Conservation (phyloP, 306 rosid genomes). For the Gastrolobium villosum region DNA sequence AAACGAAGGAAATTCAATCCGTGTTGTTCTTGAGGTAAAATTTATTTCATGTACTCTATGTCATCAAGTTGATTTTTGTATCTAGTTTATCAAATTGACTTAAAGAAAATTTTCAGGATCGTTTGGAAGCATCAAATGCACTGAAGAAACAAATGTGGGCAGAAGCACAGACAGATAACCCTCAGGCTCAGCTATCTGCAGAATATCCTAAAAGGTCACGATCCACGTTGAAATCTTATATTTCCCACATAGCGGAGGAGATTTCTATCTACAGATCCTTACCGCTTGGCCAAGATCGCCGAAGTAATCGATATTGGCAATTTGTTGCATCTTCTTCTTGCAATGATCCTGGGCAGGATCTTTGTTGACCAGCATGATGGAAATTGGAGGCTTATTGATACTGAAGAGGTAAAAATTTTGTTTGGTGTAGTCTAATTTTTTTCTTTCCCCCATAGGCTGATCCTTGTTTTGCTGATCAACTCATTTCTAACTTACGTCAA, state of each 20-base stretch:
- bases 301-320: conserved; percentile 95
- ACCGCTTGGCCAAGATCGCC: conserved; percentile 98
- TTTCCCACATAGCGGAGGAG: conserved; percentile 92
- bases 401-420: conserved; percentile 75
- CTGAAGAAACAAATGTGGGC: conserved; percentile 99
- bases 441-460: too few relatives aligned
- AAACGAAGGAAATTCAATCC: conserved; percentile 95
- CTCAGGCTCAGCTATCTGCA: conserved; percentile 64
- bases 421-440: too few relatives aligned
- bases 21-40: conserved; percentile 93
- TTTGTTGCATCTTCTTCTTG: conserved; percentile 94
- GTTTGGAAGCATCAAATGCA: conserved; percentile 97
- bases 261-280: conserved; percentile 91
- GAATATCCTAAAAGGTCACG: conserved; percentile 88
- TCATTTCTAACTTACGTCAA: too few relatives aligned
- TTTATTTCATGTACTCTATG: conserved; percentile 2
- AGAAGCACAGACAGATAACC: conserved; percentile 90
- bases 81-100: conserved; percentile 50
- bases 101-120: conserved; percentile 70
- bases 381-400: conserved; percentile 93
- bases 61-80: conserved; percentile 5
- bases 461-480: too few relatives aligned
- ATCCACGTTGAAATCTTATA: conserved; percentile 85
- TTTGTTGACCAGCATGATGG: conserved; percentile 86
- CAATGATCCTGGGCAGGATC: conserved; percentile 75